Evolutionary conservation across 257 asterid genomes (phyloP), one percentile per base, ranked within the genome.

Genomic region (Lavandula angustifolia): DNA sequence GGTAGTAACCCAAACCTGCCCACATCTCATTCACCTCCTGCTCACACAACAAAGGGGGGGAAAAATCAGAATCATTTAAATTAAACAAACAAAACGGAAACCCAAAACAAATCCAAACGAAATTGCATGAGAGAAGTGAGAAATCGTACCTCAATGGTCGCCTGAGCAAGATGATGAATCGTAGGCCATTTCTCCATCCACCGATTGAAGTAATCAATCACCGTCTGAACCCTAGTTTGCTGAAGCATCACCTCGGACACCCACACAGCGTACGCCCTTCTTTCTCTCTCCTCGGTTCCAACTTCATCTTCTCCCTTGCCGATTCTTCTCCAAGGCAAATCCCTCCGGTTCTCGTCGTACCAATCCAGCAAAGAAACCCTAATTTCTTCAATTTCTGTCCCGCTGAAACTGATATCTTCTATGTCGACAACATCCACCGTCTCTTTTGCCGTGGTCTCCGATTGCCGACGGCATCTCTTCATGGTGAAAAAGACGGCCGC

Each of bases 11-110:
- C 87, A 92, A 79, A 38, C 99, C 97, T 3, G 99, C 97, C 97
- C 97, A 92, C 90, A 87, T 80, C 75, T 89, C 97, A 75, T 92
- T 92, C 78, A 92, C 99, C 80, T 87, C 99, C 97, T 92, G 87
- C 82, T 41, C 64, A 58, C 49, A 63, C 41, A 65, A 59, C 66
- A 74, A 27, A 35, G n/a, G n/a, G n/a, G 4, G 47, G 74, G 35
- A 38, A 16, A 5, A 10, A 31, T 34, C 16, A 66, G 37, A 51
- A 42, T 33, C 57, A 34, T 11, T 52, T 42, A 14, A 35, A 49
- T 41, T 9, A 34, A 13, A 59, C 52, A 49, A 55, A 31, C 8
- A 17, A 49, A 48, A 61, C 7, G 4, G 12, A 41, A 29, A 58
- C n/a, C 6, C 2, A 4, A 5, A 72, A 14, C 29, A 32, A 22